phyloP scores from a whole-genome alignment of 352 stramenopile genomes.

The Phytophthora colocasiae region DNA sequence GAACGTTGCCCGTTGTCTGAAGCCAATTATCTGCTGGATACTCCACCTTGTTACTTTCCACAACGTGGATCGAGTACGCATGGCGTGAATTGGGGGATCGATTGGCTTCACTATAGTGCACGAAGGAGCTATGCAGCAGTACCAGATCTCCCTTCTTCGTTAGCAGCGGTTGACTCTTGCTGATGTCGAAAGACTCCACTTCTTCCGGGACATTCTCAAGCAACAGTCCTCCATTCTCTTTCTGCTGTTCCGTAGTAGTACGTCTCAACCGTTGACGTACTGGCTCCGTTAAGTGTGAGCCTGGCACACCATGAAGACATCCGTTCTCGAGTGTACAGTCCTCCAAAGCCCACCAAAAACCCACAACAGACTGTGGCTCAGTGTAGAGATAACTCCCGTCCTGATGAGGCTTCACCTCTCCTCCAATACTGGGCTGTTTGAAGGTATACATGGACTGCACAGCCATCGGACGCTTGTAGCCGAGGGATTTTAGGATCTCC shows the following conservation, averaged over 20 bases:
- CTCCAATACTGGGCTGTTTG: slow-evolving; percentile 94
- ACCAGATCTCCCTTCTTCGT: slow-evolving; percentile 95
- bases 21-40: slow-evolving; percentile 96
- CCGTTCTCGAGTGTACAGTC: slow-evolving; percentile 95
- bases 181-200: slow-evolving; percentile 66
- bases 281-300: slow-evolving; percentile 87
- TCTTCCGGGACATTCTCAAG: slow-evolving; percentile 68
- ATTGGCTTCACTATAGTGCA: slow-evolving; percentile 97
- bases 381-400: slow-evolving; percentile 98
- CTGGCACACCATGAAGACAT: slow-evolving; percentile 93
- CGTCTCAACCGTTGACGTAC: slow-evolving; percentile 89
- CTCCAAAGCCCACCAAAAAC: slow-evolving; percentile 96
- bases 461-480: slow-evolving; percentile 89
- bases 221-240: slow-evolving; percentile 47
- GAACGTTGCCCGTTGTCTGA: slow-evolving; percentile 83
- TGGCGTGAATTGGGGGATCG: slow-evolving; percentile 88
- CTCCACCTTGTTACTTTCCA: slow-evolving; percentile 88
- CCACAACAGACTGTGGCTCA: slow-evolving; percentile 94
- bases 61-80: slow-evolving; percentile 96
- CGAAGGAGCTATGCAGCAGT: slow-evolving; percentile 92
- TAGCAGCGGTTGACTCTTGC: slow-evolving; percentile 61
- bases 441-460: slow-evolving; percentile 99
- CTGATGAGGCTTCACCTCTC: slow-evolving; percentile 95
- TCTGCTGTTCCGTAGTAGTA: slow-evolving; percentile 58
- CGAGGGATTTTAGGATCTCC: slow-evolving; percentile 82